Base-by-base conservation (phyloP, 169 alveolate species). In the Eimeria sp. region DNA sequence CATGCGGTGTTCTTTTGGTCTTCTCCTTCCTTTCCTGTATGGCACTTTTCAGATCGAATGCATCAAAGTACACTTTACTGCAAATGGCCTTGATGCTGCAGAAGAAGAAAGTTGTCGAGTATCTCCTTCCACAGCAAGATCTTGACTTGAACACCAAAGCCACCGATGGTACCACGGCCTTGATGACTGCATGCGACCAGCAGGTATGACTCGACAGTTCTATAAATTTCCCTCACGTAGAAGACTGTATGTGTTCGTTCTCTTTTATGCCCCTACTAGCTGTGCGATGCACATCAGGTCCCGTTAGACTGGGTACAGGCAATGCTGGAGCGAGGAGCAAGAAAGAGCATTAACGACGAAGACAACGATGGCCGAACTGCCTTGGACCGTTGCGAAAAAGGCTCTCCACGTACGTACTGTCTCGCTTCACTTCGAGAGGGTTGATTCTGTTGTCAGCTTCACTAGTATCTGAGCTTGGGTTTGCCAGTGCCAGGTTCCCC, bases 1-100 rank as follows among this genome's bases (percentile, higher is more conserved):
- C 54, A 30, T 73, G 83, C 20, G 57, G 54, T 73, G 10, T 13
- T 40, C 54, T 73, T 51, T 73, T 73, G 30, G 43, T 40, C 49
- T 14, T 54, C 40, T n/a, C n/a, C 67, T 47, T 78, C 11, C 65
- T 78, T 20, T 47, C 47, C 25, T 78, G 88, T 63, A 47, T 63
- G 58, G 58, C 34, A 18, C 65, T 87, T 9, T 80, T 49, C 95
- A 92, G 95, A 14, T 92, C 95, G 49, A 92, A 54, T 86, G 92
- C 88, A 43, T 83, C 95, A 65, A 92, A 92, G 73, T 92, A 92
- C 18, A 92, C 95, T 49, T 30, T 92, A 58, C 75, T 92, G 86
- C 95, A 92, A 73, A 92, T 92, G 95, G 95, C 95, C 47, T 40
- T 92, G 58, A 83, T 92, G 90, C 80, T 92, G 73, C 88, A 92